Conservation (phyloP, 2,329 filamentous ascomycete genomes). For the Fusarium cyanostomum region DNA sequence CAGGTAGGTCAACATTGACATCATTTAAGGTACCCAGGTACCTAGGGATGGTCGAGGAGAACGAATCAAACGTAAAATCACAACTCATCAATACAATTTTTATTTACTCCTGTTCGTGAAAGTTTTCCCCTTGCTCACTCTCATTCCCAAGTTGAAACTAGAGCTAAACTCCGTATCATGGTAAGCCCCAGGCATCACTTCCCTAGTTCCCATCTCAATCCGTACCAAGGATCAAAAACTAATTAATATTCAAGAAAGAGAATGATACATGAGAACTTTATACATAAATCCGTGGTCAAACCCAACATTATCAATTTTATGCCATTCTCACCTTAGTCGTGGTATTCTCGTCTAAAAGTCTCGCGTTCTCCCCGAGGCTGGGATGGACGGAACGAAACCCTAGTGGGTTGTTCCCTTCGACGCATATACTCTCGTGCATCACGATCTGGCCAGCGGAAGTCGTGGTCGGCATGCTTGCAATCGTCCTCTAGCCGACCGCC, state of each 20-base stretch:
- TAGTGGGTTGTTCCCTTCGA: constrained; percentile 1
- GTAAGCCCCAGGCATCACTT: background rate
- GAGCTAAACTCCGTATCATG: background rate
- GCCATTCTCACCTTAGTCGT: background rate
- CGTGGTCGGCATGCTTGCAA: background rate
- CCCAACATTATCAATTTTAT: background rate
- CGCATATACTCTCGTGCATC: constrained; percentile 34
- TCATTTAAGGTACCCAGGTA: background rate
- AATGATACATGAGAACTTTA: background rate
- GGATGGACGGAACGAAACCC: background rate
- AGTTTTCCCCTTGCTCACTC: background rate
- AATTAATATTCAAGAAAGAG: background rate
- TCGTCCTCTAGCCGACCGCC: constrained; percentile 1
- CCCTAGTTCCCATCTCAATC: background rate
- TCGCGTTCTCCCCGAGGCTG: constrained; percentile 1
- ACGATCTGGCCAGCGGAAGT: constrained; percentile 29
- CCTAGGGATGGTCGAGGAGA: background rate
- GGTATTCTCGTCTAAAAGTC: background rate
- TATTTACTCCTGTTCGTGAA: too few relatives aligned
- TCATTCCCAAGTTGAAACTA: background rate
- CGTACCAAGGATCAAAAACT: background rate
- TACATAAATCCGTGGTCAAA: background rate
- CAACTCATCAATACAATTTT: too few relatives aligned
- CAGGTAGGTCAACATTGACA: too few relatives aligned
- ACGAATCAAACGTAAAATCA: too few relatives aligned